Evolutionary conservation across 805 yeast genomes (phyloP).

Genomic region (Starmerella davenportii): DNA sequence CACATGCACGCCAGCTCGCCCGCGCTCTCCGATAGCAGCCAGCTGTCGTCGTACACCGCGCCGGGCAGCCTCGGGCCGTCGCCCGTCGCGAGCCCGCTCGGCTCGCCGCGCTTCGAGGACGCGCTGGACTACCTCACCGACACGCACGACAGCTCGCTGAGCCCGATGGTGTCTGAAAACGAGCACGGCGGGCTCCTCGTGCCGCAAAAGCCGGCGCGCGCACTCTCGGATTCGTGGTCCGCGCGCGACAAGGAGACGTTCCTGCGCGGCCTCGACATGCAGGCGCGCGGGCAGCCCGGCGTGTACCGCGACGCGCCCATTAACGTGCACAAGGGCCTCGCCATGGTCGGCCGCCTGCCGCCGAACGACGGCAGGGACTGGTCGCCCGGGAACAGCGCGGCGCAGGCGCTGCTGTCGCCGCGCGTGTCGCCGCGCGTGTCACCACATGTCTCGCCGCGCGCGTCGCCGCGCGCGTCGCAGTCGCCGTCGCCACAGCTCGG

Average conservation of each 20-base stretch:
- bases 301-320: neutral
- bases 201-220: slow-evolving; percentile 3
- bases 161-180: neutral
- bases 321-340: neutral
- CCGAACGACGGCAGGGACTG: neutral
- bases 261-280: slow-evolving; percentile 8
- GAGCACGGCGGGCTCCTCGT: neutral
- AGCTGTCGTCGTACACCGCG: neutral
- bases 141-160: neutral
- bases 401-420: neutral
- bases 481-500: neutral
- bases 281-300: neutral
- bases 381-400: neutral
- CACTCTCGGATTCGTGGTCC: slow-evolving; percentile 12
- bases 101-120: neutral
- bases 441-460: slow-evolving; percentile 2
- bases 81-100: neutral
- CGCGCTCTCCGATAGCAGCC: neutral
- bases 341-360: neutral
- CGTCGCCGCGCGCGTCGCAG: slow-evolving; percentile 1
- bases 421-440: neutral
- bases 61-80: neutral
- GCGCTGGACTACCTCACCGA: neutral
- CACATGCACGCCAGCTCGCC: neutral
- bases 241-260: slow-evolving; percentile 9